phyloP scores from a whole-genome alignment of 257 asterid genomes.

The Rubia yunnanensis region DNA sequence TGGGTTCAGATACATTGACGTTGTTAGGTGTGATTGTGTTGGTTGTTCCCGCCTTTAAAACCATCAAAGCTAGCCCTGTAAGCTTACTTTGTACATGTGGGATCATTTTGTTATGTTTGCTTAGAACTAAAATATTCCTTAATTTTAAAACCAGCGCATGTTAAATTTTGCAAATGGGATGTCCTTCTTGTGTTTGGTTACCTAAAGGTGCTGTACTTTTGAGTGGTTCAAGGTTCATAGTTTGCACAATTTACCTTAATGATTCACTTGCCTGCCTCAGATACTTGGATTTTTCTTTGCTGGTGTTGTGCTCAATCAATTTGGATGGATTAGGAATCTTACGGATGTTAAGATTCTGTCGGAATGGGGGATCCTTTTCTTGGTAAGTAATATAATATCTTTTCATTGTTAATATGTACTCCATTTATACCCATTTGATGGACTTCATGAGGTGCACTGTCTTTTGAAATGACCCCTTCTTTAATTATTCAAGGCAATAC shows the following conservation, averaged over 20 bases:
- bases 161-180: background rate
- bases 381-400: conserved; percentile 46
- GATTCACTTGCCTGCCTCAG: conserved; percentile 37
- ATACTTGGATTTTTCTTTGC: conserved; percentile 98
- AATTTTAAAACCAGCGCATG: background rate
- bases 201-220: conserved; percentile 20
- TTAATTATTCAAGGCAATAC: background rate
- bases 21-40: conserved; percentile 87
- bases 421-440: too few relatives aligned
- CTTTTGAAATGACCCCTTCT: background rate
- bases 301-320: conserved; percentile 91
- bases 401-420: background rate
- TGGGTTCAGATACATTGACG: conserved; percentile 88
- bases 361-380: conserved; percentile 98
- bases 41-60: conserved; percentile 86
- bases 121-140: background rate
- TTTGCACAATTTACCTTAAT: background rate
- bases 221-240: background rate
- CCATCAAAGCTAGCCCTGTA: conserved; percentile 95
- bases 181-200: background rate
- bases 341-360: conserved; percentile 91
- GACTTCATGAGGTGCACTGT: background rate
- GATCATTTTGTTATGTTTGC: background rate
- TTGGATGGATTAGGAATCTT: conserved; percentile 85
- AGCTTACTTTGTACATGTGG: conserved; percentile 20